Conservation (phyloP, 352 stramenopile species). For the Thalassiosira exigua region DNA sequence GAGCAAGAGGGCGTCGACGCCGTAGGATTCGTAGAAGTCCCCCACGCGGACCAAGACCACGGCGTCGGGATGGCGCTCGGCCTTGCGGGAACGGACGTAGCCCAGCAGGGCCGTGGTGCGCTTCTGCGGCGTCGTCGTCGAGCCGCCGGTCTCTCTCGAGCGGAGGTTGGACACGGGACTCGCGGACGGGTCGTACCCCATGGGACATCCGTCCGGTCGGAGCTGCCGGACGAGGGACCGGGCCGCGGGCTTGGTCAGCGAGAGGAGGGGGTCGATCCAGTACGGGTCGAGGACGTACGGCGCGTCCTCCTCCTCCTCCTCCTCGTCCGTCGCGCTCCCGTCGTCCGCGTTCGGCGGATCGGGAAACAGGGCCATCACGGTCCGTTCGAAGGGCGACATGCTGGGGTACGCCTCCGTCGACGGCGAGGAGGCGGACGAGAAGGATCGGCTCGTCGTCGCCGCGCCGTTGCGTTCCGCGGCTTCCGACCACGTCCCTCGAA, state of each 20-base stretch:
- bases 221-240: constrained; percentile 67
- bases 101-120: constrained; percentile 59
- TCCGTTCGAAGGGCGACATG: constrained; percentile 42
- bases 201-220: constrained; percentile 64
- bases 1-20: constrained; percentile 87
- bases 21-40: constrained; percentile 90
- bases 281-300: constrained; percentile 61
- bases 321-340: neutral
- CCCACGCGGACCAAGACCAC: constrained; percentile 85
- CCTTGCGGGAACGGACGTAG: constrained; percentile 72
- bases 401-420: neutral
- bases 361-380: constrained; percentile 43
- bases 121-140: constrained; percentile 38
- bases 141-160: neutral
- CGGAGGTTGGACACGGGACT: constrained; percentile 25
- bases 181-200: constrained; percentile 75
- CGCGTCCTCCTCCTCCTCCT: neutral
- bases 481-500: neutral
- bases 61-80: constrained; percentile 54
- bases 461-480: neutral
- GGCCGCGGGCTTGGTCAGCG: constrained; percentile 61
- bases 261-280: constrained; percentile 67
- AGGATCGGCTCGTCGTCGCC: neutral
- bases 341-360: neutral
- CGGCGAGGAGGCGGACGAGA: constrained; percentile 2